Percentiles rank a stretch among this genome's conserved stretches.
These are phyloP conservation scores for Leccinum disarticulatum DNA, from an alignment of 768 basidiomycete species.

Conservation along the genomic window DNA sequence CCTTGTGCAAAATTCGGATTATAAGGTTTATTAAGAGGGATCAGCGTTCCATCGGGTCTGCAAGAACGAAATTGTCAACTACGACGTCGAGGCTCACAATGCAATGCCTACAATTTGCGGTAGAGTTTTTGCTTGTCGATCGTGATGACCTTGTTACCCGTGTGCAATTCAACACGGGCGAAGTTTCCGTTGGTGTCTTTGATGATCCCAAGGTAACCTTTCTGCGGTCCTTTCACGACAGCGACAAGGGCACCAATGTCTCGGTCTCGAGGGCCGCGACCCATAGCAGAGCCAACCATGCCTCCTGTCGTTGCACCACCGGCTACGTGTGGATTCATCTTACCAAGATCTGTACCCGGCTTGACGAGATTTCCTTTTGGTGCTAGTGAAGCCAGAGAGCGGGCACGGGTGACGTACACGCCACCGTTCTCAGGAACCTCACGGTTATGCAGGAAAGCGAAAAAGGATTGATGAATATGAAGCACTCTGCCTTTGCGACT, in stretches of 20 bases:
- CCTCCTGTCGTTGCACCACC: conserved; percentile 60
- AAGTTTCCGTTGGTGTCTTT: conserved; percentile 90
- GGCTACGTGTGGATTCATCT: conserved; percentile 82
- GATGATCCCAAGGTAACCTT: conserved; percentile 88
- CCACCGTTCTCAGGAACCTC: conserved; percentile 90
- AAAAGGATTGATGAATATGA: conserved; percentile 92
- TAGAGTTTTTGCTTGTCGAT: conserved; percentile 80
- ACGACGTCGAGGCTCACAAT: background rate
- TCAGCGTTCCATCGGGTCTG: conserved; percentile 58
- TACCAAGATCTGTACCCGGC: conserved; percentile 72
- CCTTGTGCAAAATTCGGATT: conserved; percentile 21
- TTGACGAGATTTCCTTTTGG: conserved; percentile 79
- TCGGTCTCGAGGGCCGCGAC: conserved; percentile 77
- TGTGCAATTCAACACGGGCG: conserved; percentile 87
- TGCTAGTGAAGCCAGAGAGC: conserved; percentile 78
- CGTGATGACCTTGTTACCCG: conserved; percentile 86
- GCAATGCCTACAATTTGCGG: conserved; percentile 62
- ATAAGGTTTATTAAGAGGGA: conserved; percentile 45
- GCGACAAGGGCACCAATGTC: conserved; percentile 78
- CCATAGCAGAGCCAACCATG: conserved; percentile 82
- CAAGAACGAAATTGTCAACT: conserved; percentile 10
- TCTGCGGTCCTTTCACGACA: conserved; percentile 84
- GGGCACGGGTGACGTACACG: conserved; percentile 88
- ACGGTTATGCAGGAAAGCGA: conserved; percentile 91
- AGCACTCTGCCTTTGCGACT: conserved; percentile 85